Base-by-base conservation (phyloP, 805 yeast species). In the Starmerella etchellsii region DNA sequence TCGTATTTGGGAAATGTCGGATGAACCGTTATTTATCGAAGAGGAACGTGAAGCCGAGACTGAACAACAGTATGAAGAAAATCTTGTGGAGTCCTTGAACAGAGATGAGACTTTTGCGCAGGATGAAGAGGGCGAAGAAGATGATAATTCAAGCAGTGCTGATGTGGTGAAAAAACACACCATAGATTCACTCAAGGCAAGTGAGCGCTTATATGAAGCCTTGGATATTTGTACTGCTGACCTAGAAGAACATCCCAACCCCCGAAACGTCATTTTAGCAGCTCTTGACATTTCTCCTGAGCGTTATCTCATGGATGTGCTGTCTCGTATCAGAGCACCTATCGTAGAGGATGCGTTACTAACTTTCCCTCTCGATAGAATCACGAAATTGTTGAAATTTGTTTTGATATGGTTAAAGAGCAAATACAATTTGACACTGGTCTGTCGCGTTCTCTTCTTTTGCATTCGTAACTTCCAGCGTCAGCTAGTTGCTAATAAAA, bases 21-120 rank as follows among this genome's bases (percentile, higher is more conserved):
- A 81, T 40, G 98, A 91, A 58, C 87, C 88, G 52, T 91, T 91
- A n/a, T 91, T 91, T 58, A 63, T 91, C 45, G 96, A 91, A 60
- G 99, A 91, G 67, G 98, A 91, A 64, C 71, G 91, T 43, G 99
- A 91, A 58, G 82, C 80, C 60, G 98, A 91, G 60, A 68, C 85
- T 73, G 98, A 91, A 58, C 95, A 87, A 59, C 64, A 78, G 42
- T 84, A 87, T 56, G 97, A 91, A 57, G 70, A 73, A n/a, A 81
- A 79, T 7, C 65, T 91, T 34, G 66, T 85, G 37, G 74, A 71
- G 14, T 75, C 87, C 4, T 62, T 84, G 33, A 94, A 83, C 54
- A 39, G 43, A 11, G 49, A 48, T 19, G 46, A 31, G 11, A 36
- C 39, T 18, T 25, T 34, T 20, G 32, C 14, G 14, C 16, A 26